These are phyloP conservation scores for Penicillium paradoxum DNA, from an alignment of 495 filamentous ascomycete species.

Conservation along the genomic window DNA sequence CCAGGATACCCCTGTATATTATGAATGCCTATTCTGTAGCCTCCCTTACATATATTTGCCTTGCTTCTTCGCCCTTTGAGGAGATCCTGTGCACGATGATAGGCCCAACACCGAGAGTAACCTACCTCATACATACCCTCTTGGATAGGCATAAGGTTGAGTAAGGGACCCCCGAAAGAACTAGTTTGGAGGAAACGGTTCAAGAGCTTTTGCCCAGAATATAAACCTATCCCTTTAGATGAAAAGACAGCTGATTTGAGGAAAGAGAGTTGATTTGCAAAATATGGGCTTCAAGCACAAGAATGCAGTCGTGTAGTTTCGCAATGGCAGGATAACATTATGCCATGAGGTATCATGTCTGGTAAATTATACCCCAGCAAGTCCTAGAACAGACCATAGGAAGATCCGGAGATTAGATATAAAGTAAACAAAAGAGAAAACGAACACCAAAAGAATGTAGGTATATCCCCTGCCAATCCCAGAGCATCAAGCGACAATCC, in stretches of 20 bases:
- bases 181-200: too few species aligned
- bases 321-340: not conserved
- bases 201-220: too few species aligned
- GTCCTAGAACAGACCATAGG: not conserved
- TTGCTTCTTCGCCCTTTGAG: too few species aligned
- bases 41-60: not conserved
- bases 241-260: too few species aligned
- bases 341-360: not conserved
- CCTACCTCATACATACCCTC: too few species aligned
- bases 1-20: conserved; percentile 3
- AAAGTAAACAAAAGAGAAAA: not conserved
- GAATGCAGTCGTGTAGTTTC: not conserved
- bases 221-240: too few species aligned
- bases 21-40: not conserved
- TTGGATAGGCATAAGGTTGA: too few species aligned
- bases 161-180: too few species aligned
- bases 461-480: not conserved
- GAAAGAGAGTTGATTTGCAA: too few species aligned
- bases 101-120: too few species aligned
- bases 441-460: not conserved
- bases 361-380: not conserved
- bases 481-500: not conserved
- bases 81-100: too few species aligned
- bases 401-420: not conserved
- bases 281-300: too few species aligned